Evolutionary conservation across 2,329 filamentous ascomycete species (phyloP), one percentile per base, ranked within the genome.

Genomic region (Rugonectria rugulosa): DNA sequence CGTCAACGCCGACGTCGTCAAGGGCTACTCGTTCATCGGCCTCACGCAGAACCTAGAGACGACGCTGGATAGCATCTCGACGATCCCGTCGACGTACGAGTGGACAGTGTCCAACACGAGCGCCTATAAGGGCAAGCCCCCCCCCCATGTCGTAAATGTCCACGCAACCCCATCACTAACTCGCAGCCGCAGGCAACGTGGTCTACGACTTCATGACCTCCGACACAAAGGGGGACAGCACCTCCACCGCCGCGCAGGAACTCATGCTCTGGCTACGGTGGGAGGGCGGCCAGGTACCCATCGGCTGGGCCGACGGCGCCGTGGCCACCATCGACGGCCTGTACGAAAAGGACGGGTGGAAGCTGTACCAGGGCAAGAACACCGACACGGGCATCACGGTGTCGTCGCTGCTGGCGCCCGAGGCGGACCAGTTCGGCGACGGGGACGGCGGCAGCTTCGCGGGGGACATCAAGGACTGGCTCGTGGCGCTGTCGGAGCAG

Each of bases 191-290:
- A 62, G 57, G 59, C 17, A 57, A 53, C 11, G 59, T 62, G 6
- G 60, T 62, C 4, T 62, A 62, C 17, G 60, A 62, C 9, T 62
- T 62, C 6, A 62, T 60, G 60, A 62, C 60, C 4, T 62, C 49
- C 0, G 60, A 62, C 32, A 57, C 60, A 6, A 54, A 61, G 20
- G 60, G 60, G 5, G 59, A 62, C 34, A 38, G 40, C 17, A 60
- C 46, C 0, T 57, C 60, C 0, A 53, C 34, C 14, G 27, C 43
- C 1, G 60, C 59, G 0, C 60, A 62, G 10, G 60, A 62, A 21
- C 60, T 62, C 23, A 62, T 62, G 60, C 60, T 62, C 10, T 62
- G 60, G 60, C 15, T 62, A 3, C 38, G 50, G 2, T 61, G 42
- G 5, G 27, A 62, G 6, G 59, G 60, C 1, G 60, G 60, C 2